These are phyloP conservation scores for Parathielavia appendiculata DNA, from an alignment of 495 filamentous ascomycete species.

Conservation along the genomic window DNA sequence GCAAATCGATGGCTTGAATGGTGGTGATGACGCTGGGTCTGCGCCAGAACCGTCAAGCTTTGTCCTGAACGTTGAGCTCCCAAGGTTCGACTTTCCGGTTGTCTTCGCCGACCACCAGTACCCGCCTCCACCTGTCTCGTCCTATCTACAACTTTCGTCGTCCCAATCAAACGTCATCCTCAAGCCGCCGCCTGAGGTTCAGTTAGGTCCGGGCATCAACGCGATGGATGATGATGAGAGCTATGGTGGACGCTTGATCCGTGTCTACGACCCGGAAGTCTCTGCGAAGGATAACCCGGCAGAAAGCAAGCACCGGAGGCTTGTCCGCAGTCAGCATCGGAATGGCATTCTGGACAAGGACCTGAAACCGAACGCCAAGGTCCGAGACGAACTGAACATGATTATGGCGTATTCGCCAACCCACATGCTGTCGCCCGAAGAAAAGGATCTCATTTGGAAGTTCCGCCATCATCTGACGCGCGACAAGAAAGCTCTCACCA, in stretches of 20 bases:
- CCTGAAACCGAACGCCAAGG: conserved; percentile 92
- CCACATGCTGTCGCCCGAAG: conserved; percentile 76
- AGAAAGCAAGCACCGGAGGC: conserved; percentile 87
- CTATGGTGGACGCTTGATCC: conserved; percentile 57
- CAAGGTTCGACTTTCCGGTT: conserved; percentile 91
- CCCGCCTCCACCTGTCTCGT: conserved; percentile 71
- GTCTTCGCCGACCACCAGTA: conserved; percentile 96
- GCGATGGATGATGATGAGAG: conserved; percentile 51
- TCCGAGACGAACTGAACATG: conserved; percentile 83
- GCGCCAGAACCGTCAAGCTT: conserved; percentile 51
- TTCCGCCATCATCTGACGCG: conserved; percentile 89
- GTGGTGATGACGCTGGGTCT: conserved; percentile 43
- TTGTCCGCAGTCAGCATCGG: conserved; percentile 82
- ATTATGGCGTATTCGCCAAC: conserved; percentile 93
- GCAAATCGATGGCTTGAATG: conserved; percentile 15
- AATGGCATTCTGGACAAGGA: conserved; percentile 90
- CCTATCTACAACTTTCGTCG: conserved; percentile 56
- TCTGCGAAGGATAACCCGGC: conserved; percentile 85
- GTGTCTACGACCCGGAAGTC: conserved; percentile 91
- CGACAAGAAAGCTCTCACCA: conserved; percentile 90
- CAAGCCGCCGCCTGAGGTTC: conserved; percentile 76
- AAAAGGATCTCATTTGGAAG: conserved; percentile 95
- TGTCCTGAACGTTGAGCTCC: conserved; percentile 81
- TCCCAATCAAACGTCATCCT: conserved; percentile 61
- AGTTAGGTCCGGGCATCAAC: conserved; percentile 76